Conservation (phyloP, 1,284 basidiomycete genomes). For the Ganoderma sp. region DNA sequence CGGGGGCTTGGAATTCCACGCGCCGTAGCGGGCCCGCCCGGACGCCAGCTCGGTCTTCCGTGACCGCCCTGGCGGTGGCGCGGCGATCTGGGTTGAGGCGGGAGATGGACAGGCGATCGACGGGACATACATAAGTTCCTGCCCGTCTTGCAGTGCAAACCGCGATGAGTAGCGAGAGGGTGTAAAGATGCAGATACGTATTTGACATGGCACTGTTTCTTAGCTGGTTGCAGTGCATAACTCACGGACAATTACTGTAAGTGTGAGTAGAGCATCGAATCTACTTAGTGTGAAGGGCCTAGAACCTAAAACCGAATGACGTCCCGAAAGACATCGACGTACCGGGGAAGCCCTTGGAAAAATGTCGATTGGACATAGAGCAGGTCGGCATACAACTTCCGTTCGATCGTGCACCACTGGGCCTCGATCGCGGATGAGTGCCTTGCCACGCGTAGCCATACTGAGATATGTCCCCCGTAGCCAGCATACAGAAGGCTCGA, state of each 20-base stretch:
- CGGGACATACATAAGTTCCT: neutral
- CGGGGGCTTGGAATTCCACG: neutral
- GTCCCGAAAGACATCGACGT: conserved; percentile 1
- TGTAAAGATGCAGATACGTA: neutral
- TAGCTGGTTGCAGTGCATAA: neutral
- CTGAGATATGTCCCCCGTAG: neutral
- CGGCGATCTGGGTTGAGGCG: neutral
- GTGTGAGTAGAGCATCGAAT: neutral
- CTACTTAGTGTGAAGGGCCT: neutral
- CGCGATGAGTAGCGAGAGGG: neutral
- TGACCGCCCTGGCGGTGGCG: neutral
- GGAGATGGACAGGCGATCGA: neutral
- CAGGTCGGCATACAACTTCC: neutral
- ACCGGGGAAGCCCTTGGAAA: neutral
- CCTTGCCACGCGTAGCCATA: neutral
- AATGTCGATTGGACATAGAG: neutral
- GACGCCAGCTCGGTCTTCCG: neutral
- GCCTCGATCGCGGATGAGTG: neutral
- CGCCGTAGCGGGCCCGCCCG: neutral
- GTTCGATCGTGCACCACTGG: neutral
- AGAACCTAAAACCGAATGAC: neutral
- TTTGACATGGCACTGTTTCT: neutral
- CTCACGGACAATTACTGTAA: neutral
- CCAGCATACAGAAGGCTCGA: neutral
- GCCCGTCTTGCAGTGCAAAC: neutral